Conservation (phyloP, 148 eudicot species). For the Vaccinium corymbosum region DNA sequence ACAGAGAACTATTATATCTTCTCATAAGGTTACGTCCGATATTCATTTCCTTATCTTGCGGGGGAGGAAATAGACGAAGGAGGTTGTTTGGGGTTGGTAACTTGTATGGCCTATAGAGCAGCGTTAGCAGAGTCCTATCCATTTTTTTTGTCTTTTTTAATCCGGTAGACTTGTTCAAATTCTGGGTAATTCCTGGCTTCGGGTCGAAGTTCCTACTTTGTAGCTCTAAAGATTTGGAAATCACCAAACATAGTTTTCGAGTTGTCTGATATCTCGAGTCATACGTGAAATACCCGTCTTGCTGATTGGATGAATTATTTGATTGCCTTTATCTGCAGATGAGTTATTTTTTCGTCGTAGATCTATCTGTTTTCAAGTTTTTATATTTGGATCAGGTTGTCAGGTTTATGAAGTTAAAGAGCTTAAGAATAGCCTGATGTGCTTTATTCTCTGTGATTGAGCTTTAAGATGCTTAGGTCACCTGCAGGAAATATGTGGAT, state of each 20-base stretch:
- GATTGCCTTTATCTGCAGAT: not conserved
- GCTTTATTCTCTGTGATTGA: not conserved
- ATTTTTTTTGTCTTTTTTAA: not conserved
- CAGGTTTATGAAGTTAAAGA: not conserved
- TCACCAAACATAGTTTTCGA: not conserved
- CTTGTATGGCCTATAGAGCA: not conserved
- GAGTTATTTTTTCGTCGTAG: not conserved
- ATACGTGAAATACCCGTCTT: not conserved
- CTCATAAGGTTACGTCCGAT: not conserved
- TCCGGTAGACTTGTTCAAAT: not conserved
- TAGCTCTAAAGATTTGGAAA: not conserved
- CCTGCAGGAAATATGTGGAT: not conserved
- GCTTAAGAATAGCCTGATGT: not conserved
- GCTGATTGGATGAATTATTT: not conserved
- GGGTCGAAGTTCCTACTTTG: not conserved
- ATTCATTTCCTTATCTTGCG: not conserved
- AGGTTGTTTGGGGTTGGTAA: not conserved
- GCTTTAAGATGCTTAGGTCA: not conserved
- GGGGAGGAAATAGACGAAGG: constrained; percentile 4
- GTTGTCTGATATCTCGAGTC: constrained; percentile 12
- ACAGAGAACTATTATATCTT: not conserved
- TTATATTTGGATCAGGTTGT: not conserved
- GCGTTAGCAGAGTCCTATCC: not conserved
- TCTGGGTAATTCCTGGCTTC: constrained; percentile 7
- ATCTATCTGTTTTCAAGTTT: not conserved